Evolutionary conservation across 176 grass and related monocot species (phyloP), one percentile per base, ranked within the genome.

Genomic region (Eragrostis nindensis): DNA sequence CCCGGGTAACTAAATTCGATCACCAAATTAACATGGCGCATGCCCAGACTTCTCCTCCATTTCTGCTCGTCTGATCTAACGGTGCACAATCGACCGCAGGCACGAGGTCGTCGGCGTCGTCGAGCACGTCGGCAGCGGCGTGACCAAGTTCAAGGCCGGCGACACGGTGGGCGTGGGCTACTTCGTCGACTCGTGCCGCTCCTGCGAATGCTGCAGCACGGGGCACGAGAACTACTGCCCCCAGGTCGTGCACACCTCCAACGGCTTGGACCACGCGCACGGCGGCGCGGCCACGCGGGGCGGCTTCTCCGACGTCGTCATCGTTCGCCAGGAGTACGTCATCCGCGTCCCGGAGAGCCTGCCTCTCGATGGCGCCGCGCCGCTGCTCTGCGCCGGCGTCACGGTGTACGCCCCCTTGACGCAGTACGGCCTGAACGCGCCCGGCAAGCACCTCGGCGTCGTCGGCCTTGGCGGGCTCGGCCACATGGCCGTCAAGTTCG

Each of bases 401-500:
- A 91, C 89, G 6, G 71, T 91, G 59, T 91, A 88, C 70, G 78
- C 77, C 89, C 90, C 90, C 11, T 80, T 92, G 90, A 75, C 83
- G 68, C 50, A 38, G 6, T 72, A 86, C 80, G 90, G 90, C 21
- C 82, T 92, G 7, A 89, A 92, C 76, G 42, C 5, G 15, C 36
- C 86, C 1, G 86, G 90, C 7, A 92, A 92, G 90, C 90, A 89
- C 76, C 77, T 92, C 2, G 90, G 87, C 74, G 83, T 92, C 25
- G 83, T 89, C 15, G 90, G 90, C 22, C 87, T 92, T 16, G 90
- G 90, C 4, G 90, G 90, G 7, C 90, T 92, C 38, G 90, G 90
- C 43, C 90, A 92, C 50, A 64, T 92, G 13, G 90, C 87, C 22
- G 90, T 92, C 12, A 92, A 92, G 79, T 92, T 92, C 40, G 87